A percentile compares a stretch with the other conserved stretches of the same genome.
phyloP scores from a whole-genome alignment of 2,329 filamentous ascomycete genomes.

The Pseudogymnoascus verrucosus region DNA sequence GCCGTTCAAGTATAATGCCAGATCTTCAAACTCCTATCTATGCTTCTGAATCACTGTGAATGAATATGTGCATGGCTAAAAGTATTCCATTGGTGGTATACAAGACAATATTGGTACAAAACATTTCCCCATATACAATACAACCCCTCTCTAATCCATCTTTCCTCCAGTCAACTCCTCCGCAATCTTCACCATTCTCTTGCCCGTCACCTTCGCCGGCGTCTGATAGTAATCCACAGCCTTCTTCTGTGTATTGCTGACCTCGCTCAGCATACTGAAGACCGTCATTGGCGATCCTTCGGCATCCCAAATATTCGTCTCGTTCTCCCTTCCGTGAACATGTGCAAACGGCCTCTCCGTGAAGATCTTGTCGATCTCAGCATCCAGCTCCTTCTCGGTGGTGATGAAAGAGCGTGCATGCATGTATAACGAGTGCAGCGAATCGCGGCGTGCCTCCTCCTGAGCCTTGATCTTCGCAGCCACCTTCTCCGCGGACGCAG shows the following conservation, averaged over 20 bases:
- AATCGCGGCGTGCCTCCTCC: slow-evolving; percentile 54
- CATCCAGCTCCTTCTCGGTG: slow-evolving; percentile 66
- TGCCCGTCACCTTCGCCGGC: slow-evolving; percentile 36
- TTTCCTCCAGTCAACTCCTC: slow-evolving; percentile 63
- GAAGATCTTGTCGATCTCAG: slow-evolving; percentile 69
- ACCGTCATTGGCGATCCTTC: slow-evolving; percentile 35
- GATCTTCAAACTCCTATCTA: neutral
- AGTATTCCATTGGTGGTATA: slow-evolving; percentile 7
- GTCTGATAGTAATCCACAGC: slow-evolving; percentile 26
- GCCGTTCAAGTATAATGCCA: neutral
- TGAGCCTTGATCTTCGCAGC: slow-evolving; percentile 41
- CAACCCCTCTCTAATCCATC: slow-evolving; percentile 31
- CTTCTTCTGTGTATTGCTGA: slow-evolving; percentile 26
- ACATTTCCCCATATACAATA: neutral
- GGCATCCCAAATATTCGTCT: slow-evolving; percentile 26
- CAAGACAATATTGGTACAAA: slow-evolving; percentile 5
- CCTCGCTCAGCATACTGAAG: slow-evolving; percentile 36
- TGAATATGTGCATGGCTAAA: neutral
- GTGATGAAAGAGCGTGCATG: slow-evolving; percentile 83
- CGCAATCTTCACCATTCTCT: slow-evolving; percentile 55
- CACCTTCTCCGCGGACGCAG: slow-evolving; percentile 36
- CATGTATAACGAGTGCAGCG: slow-evolving; percentile 82
- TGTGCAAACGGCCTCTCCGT: slow-evolving; percentile 35
- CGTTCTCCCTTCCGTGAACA: neutral
- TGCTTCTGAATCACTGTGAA: neutral